Evolutionary conservation across 768 basidiomycete species (phyloP).

Genomic region (Rhodotorula babjevae): DNA sequence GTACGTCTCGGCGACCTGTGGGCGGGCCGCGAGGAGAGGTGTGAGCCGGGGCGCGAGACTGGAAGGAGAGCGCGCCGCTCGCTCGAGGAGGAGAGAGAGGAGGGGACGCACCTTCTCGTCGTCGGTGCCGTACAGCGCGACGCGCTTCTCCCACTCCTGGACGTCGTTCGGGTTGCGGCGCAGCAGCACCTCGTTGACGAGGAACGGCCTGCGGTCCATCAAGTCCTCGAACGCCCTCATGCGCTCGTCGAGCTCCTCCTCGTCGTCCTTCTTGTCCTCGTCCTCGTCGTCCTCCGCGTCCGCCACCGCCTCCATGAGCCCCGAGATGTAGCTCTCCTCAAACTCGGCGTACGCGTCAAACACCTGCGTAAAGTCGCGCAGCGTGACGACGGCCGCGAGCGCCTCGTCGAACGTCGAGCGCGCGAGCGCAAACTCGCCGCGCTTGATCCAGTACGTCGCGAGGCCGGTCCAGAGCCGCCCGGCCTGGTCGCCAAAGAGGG

Average conservation of each 20-base stretch:
- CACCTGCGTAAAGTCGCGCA: constrained; percentile 95
- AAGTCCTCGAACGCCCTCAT: constrained; percentile 92
- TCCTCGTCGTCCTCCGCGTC: constrained; percentile 63
- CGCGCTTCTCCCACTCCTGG: constrained; percentile 97
- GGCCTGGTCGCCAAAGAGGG: constrained; percentile 90
- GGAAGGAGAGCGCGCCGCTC: not conserved
- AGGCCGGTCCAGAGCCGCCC: constrained; percentile 93
- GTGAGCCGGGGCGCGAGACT: not conserved
- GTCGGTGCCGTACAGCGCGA: constrained; percentile 78
- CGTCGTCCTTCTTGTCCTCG: constrained; percentile 62
- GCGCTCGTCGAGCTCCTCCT: constrained; percentile 73
- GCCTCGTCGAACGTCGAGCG: constrained; percentile 74
- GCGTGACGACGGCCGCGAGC: constrained; percentile 74
- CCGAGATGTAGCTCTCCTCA: constrained; percentile 78
- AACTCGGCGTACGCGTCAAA: constrained; percentile 97
- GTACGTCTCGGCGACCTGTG: constrained; percentile 86
- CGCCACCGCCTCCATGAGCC: constrained; percentile 79
- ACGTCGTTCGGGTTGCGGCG: constrained; percentile 95
- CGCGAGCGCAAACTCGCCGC: constrained; percentile 74
- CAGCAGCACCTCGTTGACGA: constrained; percentile 90
- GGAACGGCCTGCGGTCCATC: constrained; percentile 90
- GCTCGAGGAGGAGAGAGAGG: not conserved
- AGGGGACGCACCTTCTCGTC: constrained; percentile 70
- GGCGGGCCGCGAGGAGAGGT: not conserved
- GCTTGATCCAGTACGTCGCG: constrained; percentile 97